Percentiles rank a stretch among this genome's conserved stretches.
These are phyloP conservation scores for Lachnellula cervina DNA, from an alignment of 2,329 filamentous ascomycete species.

Conservation along the genomic window DNA sequence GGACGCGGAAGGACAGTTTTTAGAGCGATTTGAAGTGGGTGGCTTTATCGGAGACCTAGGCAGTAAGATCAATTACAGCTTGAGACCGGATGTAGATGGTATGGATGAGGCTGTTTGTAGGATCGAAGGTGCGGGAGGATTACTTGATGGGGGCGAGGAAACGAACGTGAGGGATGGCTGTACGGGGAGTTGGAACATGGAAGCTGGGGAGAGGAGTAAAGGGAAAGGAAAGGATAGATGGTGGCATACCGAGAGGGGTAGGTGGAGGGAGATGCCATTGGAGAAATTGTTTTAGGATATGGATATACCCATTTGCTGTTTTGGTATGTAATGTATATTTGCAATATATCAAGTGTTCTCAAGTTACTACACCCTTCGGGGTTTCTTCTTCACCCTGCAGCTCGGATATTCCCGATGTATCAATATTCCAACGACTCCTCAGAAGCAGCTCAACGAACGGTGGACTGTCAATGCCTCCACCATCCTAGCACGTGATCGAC, in stretches of 20 bases:
- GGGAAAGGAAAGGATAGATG: conserved; percentile 25
- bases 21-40: conserved; percentile 52
- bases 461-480: no score
- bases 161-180: conserved; percentile 26
- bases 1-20: conserved; percentile 39
- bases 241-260: conserved; percentile 27
- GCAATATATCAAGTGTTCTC: neutral
- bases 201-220: conserved; percentile 15
- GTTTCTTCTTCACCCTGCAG: neutral
- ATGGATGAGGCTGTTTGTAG: conserved; percentile 53
- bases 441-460: no score
- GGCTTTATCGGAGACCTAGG: conserved; percentile 57
- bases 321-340: neutral
- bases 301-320: conserved; percentile 3
- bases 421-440: neutral
- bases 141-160: conserved; percentile 46
- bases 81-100: conserved; percentile 49
- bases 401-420: neutral
- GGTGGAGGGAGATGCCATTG: conserved; percentile 25
- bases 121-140: conserved; percentile 47
- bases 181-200: conserved; percentile 24
- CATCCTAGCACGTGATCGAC: neutral
- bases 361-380: neutral
- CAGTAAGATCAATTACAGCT: conserved; percentile 55
- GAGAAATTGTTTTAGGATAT: conserved; percentile 22